Conservation (phyloP, 805 yeast species). For the Candida endomychidarum region DNA sequence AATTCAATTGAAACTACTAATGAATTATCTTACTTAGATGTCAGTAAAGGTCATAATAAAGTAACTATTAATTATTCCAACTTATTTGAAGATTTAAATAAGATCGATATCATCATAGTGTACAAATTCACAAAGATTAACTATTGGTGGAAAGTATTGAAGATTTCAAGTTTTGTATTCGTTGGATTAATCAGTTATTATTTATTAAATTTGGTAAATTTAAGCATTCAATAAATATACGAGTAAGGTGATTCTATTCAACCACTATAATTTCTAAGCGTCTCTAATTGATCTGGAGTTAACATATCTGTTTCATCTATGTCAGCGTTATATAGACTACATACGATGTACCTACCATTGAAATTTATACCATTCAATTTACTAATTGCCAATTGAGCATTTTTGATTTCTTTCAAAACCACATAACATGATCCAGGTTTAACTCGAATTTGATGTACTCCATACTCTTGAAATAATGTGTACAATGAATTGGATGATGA, state of each 20-base stretch:
- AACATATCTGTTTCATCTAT: conserved; percentile 20
- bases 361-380: conserved; percentile 61
- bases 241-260: background rate
- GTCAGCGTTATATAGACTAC: conserved; percentile 46
- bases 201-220: conserved; percentile 37
- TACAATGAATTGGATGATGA: conserved; percentile 47
- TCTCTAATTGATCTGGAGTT: conserved; percentile 28
- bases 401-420: conserved; percentile 47
- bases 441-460: conserved; percentile 54
- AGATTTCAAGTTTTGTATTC: conserved; percentile 62
- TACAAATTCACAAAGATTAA: conserved; percentile 59
- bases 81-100: conserved; percentile 66
- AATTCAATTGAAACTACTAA: conserved; percentile 28
- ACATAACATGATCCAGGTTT: conserved; percentile 44
- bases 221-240: conserved; percentile 14
- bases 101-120: conserved; percentile 54
- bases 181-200: conserved; percentile 58
- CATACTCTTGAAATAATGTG: conserved; percentile 54
- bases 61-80: conserved; percentile 59
- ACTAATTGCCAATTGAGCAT: conserved; percentile 52
- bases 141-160: conserved; percentile 63
- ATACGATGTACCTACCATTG: conserved; percentile 58
- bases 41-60: conserved; percentile 74
- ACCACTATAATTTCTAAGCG: conserved; percentile 13
- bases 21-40: conserved; percentile 68